Percentiles rank a stretch among this genome's conserved stretches.
Evolutionary conservation across 805 yeast species (phyloP).

Genomic region (Torulaspora franciscae): DNA sequence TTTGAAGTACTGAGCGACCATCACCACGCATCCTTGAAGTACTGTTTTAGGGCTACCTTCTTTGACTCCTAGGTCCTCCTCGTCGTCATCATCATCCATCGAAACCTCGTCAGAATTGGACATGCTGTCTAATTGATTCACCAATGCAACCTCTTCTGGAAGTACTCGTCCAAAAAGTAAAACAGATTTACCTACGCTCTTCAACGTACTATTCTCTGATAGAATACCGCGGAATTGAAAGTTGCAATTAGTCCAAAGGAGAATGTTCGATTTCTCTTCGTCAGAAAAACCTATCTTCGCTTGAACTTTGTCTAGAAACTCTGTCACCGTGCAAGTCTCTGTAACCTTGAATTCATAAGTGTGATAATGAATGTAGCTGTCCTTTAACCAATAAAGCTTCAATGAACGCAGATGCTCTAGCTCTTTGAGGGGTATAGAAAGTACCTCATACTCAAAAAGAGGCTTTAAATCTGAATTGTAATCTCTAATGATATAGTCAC

Average conservation of each 20-base stretch:
- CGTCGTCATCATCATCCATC: constrained; percentile 14
- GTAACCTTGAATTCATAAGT: constrained; percentile 67
- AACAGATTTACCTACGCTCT: constrained; percentile 36
- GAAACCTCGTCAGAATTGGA: constrained; percentile 15
- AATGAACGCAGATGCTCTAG: constrained; percentile 70
- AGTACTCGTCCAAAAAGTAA: constrained; percentile 45
- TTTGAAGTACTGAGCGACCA: constrained; percentile 74
- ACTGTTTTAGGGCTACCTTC: constrained; percentile 4
- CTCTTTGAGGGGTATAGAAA: constrained; percentile 69
- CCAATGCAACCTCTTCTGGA: constrained; percentile 38
- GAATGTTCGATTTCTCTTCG: constrained; percentile 43
- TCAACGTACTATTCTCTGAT: constrained; percentile 37
- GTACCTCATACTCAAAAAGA: constrained; percentile 65
- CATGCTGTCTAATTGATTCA: constrained; percentile 21
- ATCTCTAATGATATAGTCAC: constrained; percentile 37
- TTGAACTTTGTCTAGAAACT: constrained; percentile 52
- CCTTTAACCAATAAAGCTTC: constrained; percentile 65
- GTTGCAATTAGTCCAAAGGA: constrained; percentile 52
- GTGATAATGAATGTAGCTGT: constrained; percentile 66
- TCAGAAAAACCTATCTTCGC: constrained; percentile 49
- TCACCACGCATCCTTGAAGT: constrained; percentile 43
- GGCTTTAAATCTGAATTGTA: constrained; percentile 37
- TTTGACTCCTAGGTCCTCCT: constrained; percentile 14
- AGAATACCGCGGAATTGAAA: constrained; percentile 37
- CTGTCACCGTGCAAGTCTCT: constrained; percentile 49